These are phyloP conservation scores for Spathaspora sp. DNA, from an alignment of 1,139 yeast species.

Conservation along the genomic window DNA sequence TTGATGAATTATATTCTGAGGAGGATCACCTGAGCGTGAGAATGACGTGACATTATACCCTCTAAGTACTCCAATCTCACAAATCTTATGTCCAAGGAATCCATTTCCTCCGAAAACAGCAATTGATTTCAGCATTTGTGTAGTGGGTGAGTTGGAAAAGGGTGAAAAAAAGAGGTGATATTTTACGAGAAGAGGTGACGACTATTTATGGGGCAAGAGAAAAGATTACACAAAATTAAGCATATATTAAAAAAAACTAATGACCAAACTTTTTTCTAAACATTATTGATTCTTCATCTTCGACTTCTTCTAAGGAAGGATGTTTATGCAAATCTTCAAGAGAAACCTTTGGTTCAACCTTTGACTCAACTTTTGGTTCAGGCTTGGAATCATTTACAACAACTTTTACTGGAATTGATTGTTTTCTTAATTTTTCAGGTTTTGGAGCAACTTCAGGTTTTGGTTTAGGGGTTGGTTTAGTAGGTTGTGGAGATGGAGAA, in stretches of 20 bases:
- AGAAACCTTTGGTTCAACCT: slow-evolving; percentile 17
- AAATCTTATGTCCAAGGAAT: slow-evolving; percentile 70
- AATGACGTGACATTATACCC: slow-evolving; percentile 69
- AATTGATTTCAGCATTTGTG: slow-evolving; percentile 29
- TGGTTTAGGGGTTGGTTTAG: neutral
- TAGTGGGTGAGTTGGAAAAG: slow-evolving; percentile 3
- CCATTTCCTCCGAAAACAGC: slow-evolving; percentile 90
- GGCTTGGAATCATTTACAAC: slow-evolving; percentile 15
- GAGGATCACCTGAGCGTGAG: slow-evolving; percentile 61
- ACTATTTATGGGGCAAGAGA: neutral
- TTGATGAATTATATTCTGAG: slow-evolving; percentile 23
- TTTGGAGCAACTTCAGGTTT: slow-evolving; percentile 10
- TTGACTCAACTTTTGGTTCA: slow-evolving; percentile 23
- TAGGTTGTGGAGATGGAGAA: slow-evolving; percentile 4
- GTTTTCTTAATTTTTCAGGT: slow-evolving; percentile 8
- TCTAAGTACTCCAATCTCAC: slow-evolving; percentile 61
- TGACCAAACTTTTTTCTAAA: slow-evolving; percentile 41
- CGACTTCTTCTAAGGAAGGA: slow-evolving; percentile 43
- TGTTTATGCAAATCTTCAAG: slow-evolving; percentile 20
- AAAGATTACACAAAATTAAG: neutral
- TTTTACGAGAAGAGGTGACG: neutral
- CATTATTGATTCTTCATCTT: slow-evolving; percentile 46
- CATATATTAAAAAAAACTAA: slow-evolving; percentile 7
- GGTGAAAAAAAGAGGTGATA: slow-evolving; percentile 1
- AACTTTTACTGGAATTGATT: slow-evolving; percentile 3